Base-by-base conservation (phyloP, 768 basidiomycete genomes). In the Termitomyces sp. region DNA sequence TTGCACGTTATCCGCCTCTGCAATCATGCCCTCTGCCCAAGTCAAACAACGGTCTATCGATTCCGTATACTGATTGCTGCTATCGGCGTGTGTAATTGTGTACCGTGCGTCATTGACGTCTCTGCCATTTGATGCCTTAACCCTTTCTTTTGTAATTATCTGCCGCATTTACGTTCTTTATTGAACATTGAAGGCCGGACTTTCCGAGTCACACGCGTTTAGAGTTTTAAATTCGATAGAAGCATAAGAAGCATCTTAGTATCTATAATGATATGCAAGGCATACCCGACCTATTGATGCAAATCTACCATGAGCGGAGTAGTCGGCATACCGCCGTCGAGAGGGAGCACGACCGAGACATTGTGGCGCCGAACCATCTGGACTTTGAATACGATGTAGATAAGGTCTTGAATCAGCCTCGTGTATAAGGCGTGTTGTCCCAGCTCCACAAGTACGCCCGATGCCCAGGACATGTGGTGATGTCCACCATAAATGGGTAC, bases 321-420 rank as follows among this genome's bases (percentile, higher is more conserved):
- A 4, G 51, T 11, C 28, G 12, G 19, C 5, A 54, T 57, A 25
- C 16, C 45, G 45, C 45, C 16, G 39, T 55, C 17, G 27, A 48
- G 14, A 56, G 32, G 44, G 19, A 61, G 45, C 52, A 44, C 43
- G 44, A 21, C 37, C 23, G 14, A 35, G 41, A 46, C 28, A 43
- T 40, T 53, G 60, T 58, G 57, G 57, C 57, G 60, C 32, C 50
- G 32, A 54, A 55, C 19, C 28, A n/a, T n/a, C n/a, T 35, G 32
- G 53, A 25, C 35, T 54, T 35, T 54, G 49, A 58, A 52, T 30
- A 25, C 32, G 16, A 58, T 37, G 27, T n/a, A 57, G 54, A 58
- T 61, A 57, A 58, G 49, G 11, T 11, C 35, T 53, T 17, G n/a
- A 42, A 61, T 55, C 52, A 32, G 42, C 60, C 60, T 61, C 60